Percentiles rank a stretch among this genome's conserved stretches.
phyloP scores from a whole-genome alignment of 305 asterid genomes.

The Fraxinus velutina region DNA sequence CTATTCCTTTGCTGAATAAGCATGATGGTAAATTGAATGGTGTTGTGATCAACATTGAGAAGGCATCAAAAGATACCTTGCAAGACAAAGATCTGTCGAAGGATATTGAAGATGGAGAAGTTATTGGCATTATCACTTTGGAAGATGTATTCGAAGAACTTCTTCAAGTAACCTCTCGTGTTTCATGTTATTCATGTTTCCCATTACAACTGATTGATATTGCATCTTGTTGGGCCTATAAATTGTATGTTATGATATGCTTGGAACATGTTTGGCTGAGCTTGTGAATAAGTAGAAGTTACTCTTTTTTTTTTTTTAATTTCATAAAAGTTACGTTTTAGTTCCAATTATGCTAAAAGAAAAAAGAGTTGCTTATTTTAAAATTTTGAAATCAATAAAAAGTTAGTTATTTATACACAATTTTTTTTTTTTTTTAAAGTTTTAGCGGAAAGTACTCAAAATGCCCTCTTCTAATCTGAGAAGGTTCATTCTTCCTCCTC shows the following conservation, averaged over 20 bases:
- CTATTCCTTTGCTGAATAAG: constrained; percentile 52
- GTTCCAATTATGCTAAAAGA: background rate
- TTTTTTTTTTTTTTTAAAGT: background rate
- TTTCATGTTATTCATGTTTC: background rate
- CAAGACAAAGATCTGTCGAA: constrained; percentile 33
- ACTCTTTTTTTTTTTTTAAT: background rate
- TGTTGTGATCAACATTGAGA: constrained; percentile 53
- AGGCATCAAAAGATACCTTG: constrained; percentile 27
- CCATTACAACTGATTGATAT: background rate
- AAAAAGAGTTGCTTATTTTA: background rate
- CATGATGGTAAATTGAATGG: constrained; percentile 36
- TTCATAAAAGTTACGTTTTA: background rate
- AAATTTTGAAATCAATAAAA: background rate
- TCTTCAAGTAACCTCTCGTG: constrained; percentile 58
- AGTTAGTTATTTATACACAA: background rate
- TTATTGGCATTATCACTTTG: constrained; percentile 90
- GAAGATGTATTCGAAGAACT: constrained; percentile 99
- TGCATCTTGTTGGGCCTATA: background rate
- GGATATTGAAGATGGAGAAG: constrained; percentile 81
- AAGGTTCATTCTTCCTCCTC: background rate
- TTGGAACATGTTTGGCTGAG: background rate
- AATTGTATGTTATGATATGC: background rate
- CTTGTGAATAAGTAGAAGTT: background rate
- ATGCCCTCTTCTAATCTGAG: background rate
- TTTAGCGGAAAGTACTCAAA: background rate